phyloP scores from a whole-genome alignment of 305 asterid species.

The Rubia tinctorum region DNA sequence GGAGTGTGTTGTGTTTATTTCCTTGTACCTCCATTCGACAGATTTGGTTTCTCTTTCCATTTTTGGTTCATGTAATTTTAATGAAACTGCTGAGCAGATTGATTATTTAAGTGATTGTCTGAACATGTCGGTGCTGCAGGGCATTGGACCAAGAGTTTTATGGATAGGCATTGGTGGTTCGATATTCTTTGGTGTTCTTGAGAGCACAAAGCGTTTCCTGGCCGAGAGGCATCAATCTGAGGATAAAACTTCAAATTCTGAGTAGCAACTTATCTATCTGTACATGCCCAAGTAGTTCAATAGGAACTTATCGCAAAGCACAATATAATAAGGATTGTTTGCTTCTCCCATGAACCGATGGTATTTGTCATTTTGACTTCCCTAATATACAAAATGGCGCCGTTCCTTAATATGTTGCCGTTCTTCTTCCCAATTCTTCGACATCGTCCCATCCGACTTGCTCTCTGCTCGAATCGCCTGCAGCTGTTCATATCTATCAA shows the following conservation, averaged over 20 bases:
- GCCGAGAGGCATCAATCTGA: constrained; percentile 53
- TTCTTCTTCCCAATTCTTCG: too few species aligned
- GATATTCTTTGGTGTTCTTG: constrained; percentile 91
- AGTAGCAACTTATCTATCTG: constrained; percentile 15
- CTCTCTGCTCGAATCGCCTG: too few species aligned
- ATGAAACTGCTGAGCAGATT: not conserved
- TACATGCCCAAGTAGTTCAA: not conserved
- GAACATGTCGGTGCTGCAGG: constrained; percentile 36
- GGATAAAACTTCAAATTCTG: constrained; percentile 22
- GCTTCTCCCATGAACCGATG: too few species aligned
- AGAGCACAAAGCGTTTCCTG: constrained; percentile 64
- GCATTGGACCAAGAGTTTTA: constrained; percentile 87
- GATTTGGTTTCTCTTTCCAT: not conserved
- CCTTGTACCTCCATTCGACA: not conserved
- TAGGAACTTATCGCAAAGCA: too few species aligned
- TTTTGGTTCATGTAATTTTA: not conserved
- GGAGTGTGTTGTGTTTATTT: not conserved
- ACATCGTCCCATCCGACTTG: too few species aligned
- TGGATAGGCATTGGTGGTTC: constrained; percentile 99
- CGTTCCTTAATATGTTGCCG: too few species aligned
- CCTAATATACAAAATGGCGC: too few species aligned
- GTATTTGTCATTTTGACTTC: too few species aligned
- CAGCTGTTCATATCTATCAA: too few species aligned
- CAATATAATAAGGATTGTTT: too few species aligned
- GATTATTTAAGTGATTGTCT: not conserved